A percentile compares a stretch with the other conserved stretches of the same genome.
These are phyloP conservation scores for Lyophyllum decastes DNA, from an alignment of 768 basidiomycete genomes.

Conservation along the genomic window DNA sequence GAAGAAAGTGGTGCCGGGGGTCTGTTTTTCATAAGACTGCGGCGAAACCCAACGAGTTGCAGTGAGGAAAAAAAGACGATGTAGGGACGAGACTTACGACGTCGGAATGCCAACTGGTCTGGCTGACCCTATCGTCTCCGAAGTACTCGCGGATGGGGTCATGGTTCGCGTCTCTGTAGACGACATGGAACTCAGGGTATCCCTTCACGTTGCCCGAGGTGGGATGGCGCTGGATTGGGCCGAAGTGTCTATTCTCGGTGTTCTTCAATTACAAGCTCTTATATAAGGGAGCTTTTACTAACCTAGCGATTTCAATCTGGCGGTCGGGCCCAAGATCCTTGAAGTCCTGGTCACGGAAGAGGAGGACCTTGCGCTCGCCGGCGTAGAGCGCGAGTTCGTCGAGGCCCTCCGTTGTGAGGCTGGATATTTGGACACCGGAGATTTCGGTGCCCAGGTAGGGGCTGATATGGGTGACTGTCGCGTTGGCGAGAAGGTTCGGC, in stretches of 20 bases:
- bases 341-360: slow-evolving; percentile 65
- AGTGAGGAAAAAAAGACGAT: neutral
- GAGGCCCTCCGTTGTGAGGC: slow-evolving; percentile 51
- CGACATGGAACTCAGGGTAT: slow-evolving; percentile 61
- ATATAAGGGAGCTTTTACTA: too few relatives aligned
- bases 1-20: slow-evolving; percentile 59
- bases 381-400: slow-evolving; percentile 54
- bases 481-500: slow-evolving; percentile 48
- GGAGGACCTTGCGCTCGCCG: slow-evolving; percentile 53
- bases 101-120: slow-evolving; percentile 56
- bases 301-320: slow-evolving; percentile 55
- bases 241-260: slow-evolving; percentile 36
- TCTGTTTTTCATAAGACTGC: slow-evolving; percentile 56
- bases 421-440: slow-evolving; percentile 51
- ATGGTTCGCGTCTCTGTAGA: slow-evolving; percentile 50
- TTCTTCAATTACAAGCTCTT: neutral
- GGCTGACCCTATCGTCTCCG: slow-evolving; percentile 41
- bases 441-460: slow-evolving; percentile 56
- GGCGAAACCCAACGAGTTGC: neutral
- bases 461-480: slow-evolving; percentile 39
- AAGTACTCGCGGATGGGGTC: slow-evolving; percentile 45
- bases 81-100: slow-evolving; percentile 34
- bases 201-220: slow-evolving; percentile 54
- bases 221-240: slow-evolving; percentile 47
- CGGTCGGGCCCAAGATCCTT: slow-evolving; percentile 54